Conservation (phyloP, 345 rosid species). For the Bruguiera sexangula region DNA sequence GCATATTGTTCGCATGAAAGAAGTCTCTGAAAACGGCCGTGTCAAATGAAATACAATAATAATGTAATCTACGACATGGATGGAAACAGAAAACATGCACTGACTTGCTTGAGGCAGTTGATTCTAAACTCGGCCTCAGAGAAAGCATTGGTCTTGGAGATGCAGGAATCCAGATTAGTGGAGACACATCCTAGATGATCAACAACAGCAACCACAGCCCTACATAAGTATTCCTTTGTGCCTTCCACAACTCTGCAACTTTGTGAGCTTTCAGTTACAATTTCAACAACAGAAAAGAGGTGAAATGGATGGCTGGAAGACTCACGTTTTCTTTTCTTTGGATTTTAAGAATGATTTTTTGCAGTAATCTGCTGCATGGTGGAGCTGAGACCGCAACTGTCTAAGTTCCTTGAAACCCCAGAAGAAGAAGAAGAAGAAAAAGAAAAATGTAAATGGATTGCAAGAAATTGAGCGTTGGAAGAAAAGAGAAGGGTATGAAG, state of each 20-base stretch:
- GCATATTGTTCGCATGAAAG: slow-evolving; percentile 40
- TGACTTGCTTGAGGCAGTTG: slow-evolving; percentile 52
- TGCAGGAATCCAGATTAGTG: slow-evolving; percentile 37
- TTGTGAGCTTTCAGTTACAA: no score
- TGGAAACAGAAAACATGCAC: neutral
- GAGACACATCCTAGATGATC: slow-evolving; percentile 70
- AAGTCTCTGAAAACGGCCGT: slow-evolving; percentile 37
- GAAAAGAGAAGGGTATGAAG: neutral
- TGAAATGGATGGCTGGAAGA: neutral
- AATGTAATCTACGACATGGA: neutral
- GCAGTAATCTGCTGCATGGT: slow-evolving; percentile 60
- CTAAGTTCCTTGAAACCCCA: slow-evolving; percentile 46
- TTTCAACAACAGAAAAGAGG: neutral
- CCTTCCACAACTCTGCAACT: slow-evolving; percentile 48
- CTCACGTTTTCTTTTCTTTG: slow-evolving; percentile 44
- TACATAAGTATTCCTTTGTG: slow-evolving; percentile 63
- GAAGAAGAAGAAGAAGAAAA: neutral
- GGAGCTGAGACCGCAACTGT: slow-evolving; percentile 65
- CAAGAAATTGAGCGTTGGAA: neutral
- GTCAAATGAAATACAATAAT: neutral
- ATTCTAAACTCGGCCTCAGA: slow-evolving; percentile 53
- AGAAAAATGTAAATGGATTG: neutral
- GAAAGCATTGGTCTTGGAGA: slow-evolving; percentile 30
- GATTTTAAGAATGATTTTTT: slow-evolving; percentile 46
- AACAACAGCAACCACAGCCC: slow-evolving; percentile 56